Base-by-base conservation (phyloP, 495 filamentous ascomycete species). In the Hyaloscypha finlandica region DNA sequence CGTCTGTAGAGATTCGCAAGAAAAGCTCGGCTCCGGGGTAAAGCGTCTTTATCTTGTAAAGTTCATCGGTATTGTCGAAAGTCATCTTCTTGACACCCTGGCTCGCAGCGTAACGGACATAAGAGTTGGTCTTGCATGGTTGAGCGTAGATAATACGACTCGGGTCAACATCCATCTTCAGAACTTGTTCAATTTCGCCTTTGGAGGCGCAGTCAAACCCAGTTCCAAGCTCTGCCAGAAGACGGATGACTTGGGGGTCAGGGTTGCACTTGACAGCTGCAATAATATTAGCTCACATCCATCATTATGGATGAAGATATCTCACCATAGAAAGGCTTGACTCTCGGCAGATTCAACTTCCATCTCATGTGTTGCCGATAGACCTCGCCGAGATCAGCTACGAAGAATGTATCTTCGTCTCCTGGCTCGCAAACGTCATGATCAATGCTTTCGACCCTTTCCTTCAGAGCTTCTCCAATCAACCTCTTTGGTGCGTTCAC, bases 121-220 rank as follows among this genome's bases (percentile, higher is more conserved):
- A 97, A 48, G 94, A 97, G 79, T 96, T 96, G 74, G 95, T 97
- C 86, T 98, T 98, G 89, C 96, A 98, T 53, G 95, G 95, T 77
- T 99, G 96, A 58, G 95, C 96, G 74, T 97, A 99, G 79, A 99
- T 97, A 82, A 99, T 97, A 73, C 93, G 92, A 63, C 88, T 86
- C 4, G 96, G 92, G 74, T 94, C 91, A 66, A 97, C 85, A 66
- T 93, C 94, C 68, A 93, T 85, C 70, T 84, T 84, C 54, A 97
- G 83, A 69, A 97, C 90, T 74, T 92, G 86, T 73, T 98, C 92
- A 71, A 99, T 97, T 81, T 99, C 95, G 61, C 87, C 81, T 85
- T 97, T 97, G 75, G 96, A 98, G 62, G 95, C 95, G 77, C 95
- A 99, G 79, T 99, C 95, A 78, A 99, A 99, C 66, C 96, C 95